Evolutionary conservation across 192 early-diverging fungal species (phyloP).

Genomic region (Gamsiella multidivaricata): DNA sequence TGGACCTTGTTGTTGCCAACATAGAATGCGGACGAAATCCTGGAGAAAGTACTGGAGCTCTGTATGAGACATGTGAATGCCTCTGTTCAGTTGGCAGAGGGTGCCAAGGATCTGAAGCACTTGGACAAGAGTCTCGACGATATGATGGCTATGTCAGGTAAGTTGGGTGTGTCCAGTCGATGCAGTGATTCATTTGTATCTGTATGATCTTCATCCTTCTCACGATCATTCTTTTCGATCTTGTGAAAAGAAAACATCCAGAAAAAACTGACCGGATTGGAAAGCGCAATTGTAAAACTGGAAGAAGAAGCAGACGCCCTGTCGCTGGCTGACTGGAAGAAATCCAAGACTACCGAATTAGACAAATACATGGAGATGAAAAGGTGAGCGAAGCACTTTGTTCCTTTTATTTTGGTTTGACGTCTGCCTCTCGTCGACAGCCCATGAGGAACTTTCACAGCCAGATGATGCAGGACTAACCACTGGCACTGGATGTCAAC

Average conservation of each 20-base stretch:
- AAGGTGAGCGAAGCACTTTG: slow-evolving; percentile 8
- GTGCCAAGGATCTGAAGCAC: slow-evolving; percentile 23
- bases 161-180: background rate
- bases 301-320: slow-evolving; percentile 23
- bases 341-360: slow-evolving; percentile 19
- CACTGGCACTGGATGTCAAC: too few species aligned
- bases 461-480: too few species aligned
- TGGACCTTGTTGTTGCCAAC: background rate
- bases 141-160: slow-evolving; percentile 34
- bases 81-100: slow-evolving; percentile 14
- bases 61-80: slow-evolving; percentile 27
- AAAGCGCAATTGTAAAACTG: slow-evolving; percentile 29
- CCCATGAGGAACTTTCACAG: too few species aligned
- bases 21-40: slow-evolving; percentile 49
- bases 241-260: slow-evolving; percentile 53
- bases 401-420: background rate
- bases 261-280: slow-evolving; percentile 30
- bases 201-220: background rate
- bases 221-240: background rate
- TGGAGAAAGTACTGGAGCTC: slow-evolving; percentile 34
- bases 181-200: too few species aligned
- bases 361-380: slow-evolving; percentile 49
- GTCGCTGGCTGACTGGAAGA: slow-evolving; percentile 44
- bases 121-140: slow-evolving; percentile 28
- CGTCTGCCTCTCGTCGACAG: too few species aligned